Percentiles rank a stretch among this genome's conserved stretches.
Conservation (phyloP, 495 filamentous ascomycete species). For the Aspergillus indologenus region DNA sequence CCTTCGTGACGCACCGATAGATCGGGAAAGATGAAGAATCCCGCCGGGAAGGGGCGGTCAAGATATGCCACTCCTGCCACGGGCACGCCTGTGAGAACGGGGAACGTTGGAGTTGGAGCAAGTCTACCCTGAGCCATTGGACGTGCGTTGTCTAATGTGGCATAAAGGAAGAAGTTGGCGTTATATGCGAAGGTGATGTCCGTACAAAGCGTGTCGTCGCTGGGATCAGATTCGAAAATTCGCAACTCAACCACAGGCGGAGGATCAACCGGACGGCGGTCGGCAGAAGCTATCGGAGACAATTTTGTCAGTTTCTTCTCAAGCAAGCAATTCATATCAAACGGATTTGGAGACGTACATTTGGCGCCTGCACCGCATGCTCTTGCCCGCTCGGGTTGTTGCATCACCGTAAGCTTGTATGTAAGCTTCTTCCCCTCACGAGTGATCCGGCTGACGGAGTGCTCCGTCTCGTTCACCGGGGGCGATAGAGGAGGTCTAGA, state of each 20-base stretch:
- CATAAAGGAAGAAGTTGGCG: constrained; percentile 97
- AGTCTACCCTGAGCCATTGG: constrained; percentile 80
- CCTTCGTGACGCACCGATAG: constrained; percentile 96
- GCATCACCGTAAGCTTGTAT: constrained; percentile 82
- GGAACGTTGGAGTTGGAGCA: constrained; percentile 62
- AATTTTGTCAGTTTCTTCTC: constrained; percentile 5
- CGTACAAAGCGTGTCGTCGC: constrained; percentile 48
- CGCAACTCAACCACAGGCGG: constrained; percentile 93
- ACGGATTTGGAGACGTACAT: constrained; percentile 54
- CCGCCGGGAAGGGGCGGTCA: constrained; percentile 84
- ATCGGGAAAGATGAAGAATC: constrained; percentile 98
- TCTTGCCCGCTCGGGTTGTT: constrained; percentile 93
- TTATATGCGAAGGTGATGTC: constrained; percentile 92
- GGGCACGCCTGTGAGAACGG: constrained; percentile 90
- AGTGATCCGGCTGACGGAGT: constrained; percentile 61
- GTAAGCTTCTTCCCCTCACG: constrained; percentile 76
- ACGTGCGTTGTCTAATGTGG: constrained; percentile 84
- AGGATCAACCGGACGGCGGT: constrained; percentile 93
- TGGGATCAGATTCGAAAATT: constrained; percentile 74
- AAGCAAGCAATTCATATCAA: background rate
- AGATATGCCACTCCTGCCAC: constrained; percentile 97
- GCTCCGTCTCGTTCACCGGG: constrained; percentile 56
- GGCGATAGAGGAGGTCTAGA: constrained; percentile 32
- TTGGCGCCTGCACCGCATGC: constrained; percentile 95
- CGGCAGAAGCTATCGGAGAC: constrained; percentile 70